Evolutionary conservation across 1,284 basidiomycete species (phyloP), one percentile per base, ranked within the genome.

Genomic region (Amylostereum chailletii): DNA sequence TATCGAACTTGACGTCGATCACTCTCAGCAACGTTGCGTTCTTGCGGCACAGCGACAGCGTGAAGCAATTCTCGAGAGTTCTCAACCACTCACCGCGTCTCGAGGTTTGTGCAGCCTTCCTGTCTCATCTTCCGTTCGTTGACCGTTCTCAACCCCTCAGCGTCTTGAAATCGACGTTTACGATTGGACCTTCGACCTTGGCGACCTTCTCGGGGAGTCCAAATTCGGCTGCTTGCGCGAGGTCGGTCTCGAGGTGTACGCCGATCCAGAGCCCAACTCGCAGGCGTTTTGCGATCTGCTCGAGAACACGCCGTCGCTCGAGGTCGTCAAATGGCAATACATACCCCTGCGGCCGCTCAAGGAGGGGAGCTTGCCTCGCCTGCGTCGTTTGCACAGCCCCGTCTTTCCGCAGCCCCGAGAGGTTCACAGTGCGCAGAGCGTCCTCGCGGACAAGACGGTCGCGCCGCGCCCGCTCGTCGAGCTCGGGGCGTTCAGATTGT

Each of bases 41-140:
- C 26, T 45, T 54, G 34, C 27, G 46, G 36, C 48, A 52, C 19
- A 30, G 32, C 10, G 43, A 47, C 19, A 50, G 48, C 34, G 45
- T 52, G 10, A 19, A 36, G 30, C 42, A 45, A 27, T 50, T 54
- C 27, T 38, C 53, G 10, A 30, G 46, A 9, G 45, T 53, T 4
- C 50, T 53, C 34, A 26, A 42, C 19, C 42, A 46, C n/a, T 53
- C 52, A 3, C 52, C 50, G 4, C 27, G 36, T 31, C 49, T 51
- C 10, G 52, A 51, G 52, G 52, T 51, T 32, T 8, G 45, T 40
- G 30, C 26, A n/a, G n/a, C 1, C n/a, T 26, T 27, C 8, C 4
- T 34, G n/a, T 10, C 8, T 4, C 11, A 29, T 33, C 27, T 26
- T 31, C 32, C 3, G 3, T 10, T 48, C 29, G 26, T 4, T 27